A percentile compares a stretch with the other conserved stretches of the same genome.
phyloP scores from a whole-genome alignment of 2,329 filamentous ascomycete genomes.

The Talaromyces sp. region DNA sequence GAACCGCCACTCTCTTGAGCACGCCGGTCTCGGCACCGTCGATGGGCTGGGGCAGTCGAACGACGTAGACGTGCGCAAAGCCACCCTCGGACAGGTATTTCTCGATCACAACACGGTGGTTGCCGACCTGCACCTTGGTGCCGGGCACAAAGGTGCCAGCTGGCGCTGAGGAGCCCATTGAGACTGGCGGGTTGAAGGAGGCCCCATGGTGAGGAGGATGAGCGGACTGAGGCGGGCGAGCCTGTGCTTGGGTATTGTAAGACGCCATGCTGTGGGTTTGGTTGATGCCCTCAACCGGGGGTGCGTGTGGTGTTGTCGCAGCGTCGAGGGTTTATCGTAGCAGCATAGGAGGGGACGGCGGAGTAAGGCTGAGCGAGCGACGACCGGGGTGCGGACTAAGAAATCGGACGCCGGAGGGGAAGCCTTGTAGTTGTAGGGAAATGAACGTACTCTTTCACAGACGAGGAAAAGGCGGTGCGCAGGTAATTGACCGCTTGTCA shows the following conservation, averaged over 20 bases:
- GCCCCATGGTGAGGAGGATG: conserved; percentile 21
- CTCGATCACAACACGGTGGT: conserved; percentile 87
- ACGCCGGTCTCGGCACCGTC: conserved; percentile 77
- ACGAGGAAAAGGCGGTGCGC: background rate
- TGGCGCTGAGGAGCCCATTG: conserved; percentile 36
- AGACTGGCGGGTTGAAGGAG: conserved; percentile 30
- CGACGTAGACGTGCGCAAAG: conserved; percentile 97
- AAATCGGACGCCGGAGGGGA: background rate
- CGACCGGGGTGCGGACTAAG: background rate
- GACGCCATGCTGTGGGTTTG: conserved; percentile 25
- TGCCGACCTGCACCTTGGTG: conserved; percentile 94
- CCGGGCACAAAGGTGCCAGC: conserved; percentile 85
- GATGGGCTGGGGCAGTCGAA: conserved; percentile 72
- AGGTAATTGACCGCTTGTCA: background rate
- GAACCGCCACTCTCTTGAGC: conserved; percentile 90
- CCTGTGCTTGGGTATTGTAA: conserved; percentile 21
- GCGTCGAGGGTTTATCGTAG: conserved; percentile 14
- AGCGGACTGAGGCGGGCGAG: conserved; percentile 18
- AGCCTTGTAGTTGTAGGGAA: background rate
- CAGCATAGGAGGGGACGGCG: conserved; percentile 16
- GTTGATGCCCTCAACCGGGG: conserved; percentile 21
- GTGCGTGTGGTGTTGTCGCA: conserved; percentile 12
- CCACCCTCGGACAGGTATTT: conserved; percentile 97
- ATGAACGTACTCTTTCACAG: background rate
- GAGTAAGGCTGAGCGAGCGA: background rate